Base-by-base conservation (phyloP, 768 basidiomycete species). In the Phylloporus scabripes region DNA sequence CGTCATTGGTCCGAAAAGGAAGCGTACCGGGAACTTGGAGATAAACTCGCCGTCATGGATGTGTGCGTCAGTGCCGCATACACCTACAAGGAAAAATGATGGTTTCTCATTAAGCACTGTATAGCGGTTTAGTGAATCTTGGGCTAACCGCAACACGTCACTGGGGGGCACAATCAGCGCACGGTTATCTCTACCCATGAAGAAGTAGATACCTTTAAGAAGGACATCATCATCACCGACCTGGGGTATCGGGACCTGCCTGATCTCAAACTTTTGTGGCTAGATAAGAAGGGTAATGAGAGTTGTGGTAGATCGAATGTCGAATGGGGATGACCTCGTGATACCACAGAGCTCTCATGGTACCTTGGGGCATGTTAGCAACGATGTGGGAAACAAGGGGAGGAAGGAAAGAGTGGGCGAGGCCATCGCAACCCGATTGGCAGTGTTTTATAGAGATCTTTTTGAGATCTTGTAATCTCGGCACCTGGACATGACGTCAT, bases 291-390 rank as follows among this genome's bases (percentile, higher is more conserved):
- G 6, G n/a, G 43, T 37, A 17, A 38, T 65, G 38, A 56, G 53
- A 56, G 28, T 10, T 18, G 43, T 4, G 43, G 38, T 47, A 40
- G 21, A 20, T 42, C 14, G 24, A 14, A n/a, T 9, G 29, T 39
- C 17, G 39, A 17, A 61, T 5, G 51, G 5, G n/a, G 2, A 70
- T 36, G 56, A 87, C 86, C 53, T 74, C 74, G 59, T 75, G 76
- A 70, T 87, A 90, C 72, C 78, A 87, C 56, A 87, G 69, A 15
- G 87, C 87, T 67, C 80, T 78, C 87, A 90, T 89, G 21, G 73
- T 79, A 68, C 76, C 79, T 64, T 80, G 62, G 44, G 76, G 72
- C 79, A 81, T 81, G 60, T 39, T 57, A 53, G 42, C 10, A 37
- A 26, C 3, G 34, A 45, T 32, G 48, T 24, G 37, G 34, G 31